Evolutionary conservation across 1,139 yeast species (phyloP).

Genomic region (Arxiozyma heterogenica): DNA sequence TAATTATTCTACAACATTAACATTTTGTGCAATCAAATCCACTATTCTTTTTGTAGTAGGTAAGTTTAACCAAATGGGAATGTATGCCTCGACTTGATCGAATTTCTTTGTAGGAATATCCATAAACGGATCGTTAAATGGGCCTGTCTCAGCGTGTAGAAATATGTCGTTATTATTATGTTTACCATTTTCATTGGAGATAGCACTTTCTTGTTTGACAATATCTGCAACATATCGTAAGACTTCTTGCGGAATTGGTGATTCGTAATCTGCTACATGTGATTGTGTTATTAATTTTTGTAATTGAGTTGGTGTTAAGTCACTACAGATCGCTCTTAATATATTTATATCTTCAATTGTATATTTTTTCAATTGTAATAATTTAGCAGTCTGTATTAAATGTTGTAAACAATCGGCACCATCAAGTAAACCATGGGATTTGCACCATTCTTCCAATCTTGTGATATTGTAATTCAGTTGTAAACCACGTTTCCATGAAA

Average conservation of each 20-base stretch:
- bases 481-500: slow-evolving; percentile 96
- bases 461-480: slow-evolving; percentile 96
- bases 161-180: slow-evolving; percentile 49
- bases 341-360: slow-evolving; percentile 87
- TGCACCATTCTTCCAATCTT: slow-evolving; percentile 97
- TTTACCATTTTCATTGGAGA: slow-evolving; percentile 38
- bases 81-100: slow-evolving; percentile 87
- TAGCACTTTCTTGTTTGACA: slow-evolving; percentile 48
- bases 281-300: slow-evolving; percentile 88
- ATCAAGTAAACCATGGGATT: slow-evolving; percentile 84
- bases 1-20: slow-evolving; percentile 32
- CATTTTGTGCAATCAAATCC: slow-evolving; percentile 81
- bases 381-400: slow-evolving; percentile 86
- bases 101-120: slow-evolving; percentile 77
- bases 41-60: slow-evolving; percentile 84
- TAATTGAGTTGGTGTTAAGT: slow-evolving; percentile 86
- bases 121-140: slow-evolving; percentile 83
- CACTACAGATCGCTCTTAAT: slow-evolving; percentile 90
- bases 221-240: slow-evolving; percentile 75
- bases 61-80: slow-evolving; percentile 88
- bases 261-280: slow-evolving; percentile 88
- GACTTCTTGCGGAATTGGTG: slow-evolving; percentile 81
- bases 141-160: slow-evolving; percentile 56
- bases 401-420: slow-evolving; percentile 84
- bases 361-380: slow-evolving; percentile 83